Evolutionary conservation across 2,329 filamentous ascomycete genomes (phyloP), one percentile per base, ranked within the genome.

Genomic region (Paecilomyces niveus): DNA sequence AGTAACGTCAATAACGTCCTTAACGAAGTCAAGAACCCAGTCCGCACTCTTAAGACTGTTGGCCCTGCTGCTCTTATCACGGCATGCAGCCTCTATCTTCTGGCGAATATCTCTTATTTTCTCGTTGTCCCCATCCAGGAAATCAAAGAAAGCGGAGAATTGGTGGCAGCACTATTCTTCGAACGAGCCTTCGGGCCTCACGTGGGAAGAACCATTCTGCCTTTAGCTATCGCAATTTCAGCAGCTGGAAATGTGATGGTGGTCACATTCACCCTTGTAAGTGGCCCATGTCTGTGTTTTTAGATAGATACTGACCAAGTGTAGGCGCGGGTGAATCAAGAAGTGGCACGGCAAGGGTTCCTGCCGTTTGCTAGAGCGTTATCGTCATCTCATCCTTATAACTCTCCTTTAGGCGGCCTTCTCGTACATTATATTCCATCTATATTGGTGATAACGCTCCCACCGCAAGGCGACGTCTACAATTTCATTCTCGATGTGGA

Each of bases 401-500:
- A 82, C 49, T 84, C 87, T 0, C 88, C 88, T 0, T 70, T 89
- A 1, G 87, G 87, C 0, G 88, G 87, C 0, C 78, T 91, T 0
- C 70, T 90, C 3, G 78, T 90, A 1, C 86, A 90, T 65, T 89
- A 84, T 64, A 77, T 90, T 31, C 87, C 87, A 0, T 89, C 86
- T 0, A 64, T 88, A 0, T 73, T 90, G 1, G 85, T 89, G 2
- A 89, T 90, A 54, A 72, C 79, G 0, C 75, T 89, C 0, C 86
- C 87, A 0, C 86, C 87, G 0, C 84, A 86, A 0, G 78, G 79
- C 2, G 82, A 87, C 53, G 84, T 88, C 0, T 91, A 90, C 71
- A 86, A 84, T 9, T 89, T 91, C 65, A 89, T 90, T 29, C 74
- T 89, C 0, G 86, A 90, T 53, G 84, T 90, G 0, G 87, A 90